Evolutionary conservation across 495 filamentous ascomycete species (phyloP).

Genomic region (Tuber indicum): DNA sequence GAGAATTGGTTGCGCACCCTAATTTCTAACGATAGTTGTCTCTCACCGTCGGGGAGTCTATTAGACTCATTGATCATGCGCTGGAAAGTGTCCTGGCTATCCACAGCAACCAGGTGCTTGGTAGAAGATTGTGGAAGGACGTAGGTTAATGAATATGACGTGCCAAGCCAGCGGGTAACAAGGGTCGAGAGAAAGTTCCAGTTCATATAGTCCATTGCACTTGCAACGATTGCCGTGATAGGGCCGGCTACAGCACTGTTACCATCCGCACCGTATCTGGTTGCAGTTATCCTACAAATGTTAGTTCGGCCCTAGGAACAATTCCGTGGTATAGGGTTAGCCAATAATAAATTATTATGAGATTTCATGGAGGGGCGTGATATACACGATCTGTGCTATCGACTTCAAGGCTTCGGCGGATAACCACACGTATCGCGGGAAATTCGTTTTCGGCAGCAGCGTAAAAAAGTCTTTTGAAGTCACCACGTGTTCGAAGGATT

Average conservation of each 20-base stretch:
- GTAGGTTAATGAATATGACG: neutral
- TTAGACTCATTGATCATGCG: neutral
- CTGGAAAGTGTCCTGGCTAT: neutral
- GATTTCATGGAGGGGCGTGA: neutral
- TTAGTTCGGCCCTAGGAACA: neutral
- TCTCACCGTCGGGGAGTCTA: neutral
- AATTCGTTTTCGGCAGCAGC: neutral
- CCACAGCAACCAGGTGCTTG: neutral
- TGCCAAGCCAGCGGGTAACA: neutral
- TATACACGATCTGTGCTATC: neutral
- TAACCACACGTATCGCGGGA: neutral
- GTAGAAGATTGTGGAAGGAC: neutral
- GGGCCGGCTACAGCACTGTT: neutral
- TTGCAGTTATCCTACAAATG: neutral
- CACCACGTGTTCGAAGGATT: neutral
- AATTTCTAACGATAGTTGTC: neutral
- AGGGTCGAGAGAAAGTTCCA: neutral
- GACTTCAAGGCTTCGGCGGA: neutral
- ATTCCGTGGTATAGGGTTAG: neutral
- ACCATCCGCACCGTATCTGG: neutral
- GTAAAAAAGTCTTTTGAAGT: neutral
- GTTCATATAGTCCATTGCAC: neutral
- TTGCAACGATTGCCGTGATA: neutral
- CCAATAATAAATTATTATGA: neutral
- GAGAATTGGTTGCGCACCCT: neutral